A percentile compares a stretch with the other conserved stretches of the same genome.
Evolutionary conservation across 2,329 filamentous ascomycete species (phyloP).

Genomic region (Alternaria postmessia): DNA sequence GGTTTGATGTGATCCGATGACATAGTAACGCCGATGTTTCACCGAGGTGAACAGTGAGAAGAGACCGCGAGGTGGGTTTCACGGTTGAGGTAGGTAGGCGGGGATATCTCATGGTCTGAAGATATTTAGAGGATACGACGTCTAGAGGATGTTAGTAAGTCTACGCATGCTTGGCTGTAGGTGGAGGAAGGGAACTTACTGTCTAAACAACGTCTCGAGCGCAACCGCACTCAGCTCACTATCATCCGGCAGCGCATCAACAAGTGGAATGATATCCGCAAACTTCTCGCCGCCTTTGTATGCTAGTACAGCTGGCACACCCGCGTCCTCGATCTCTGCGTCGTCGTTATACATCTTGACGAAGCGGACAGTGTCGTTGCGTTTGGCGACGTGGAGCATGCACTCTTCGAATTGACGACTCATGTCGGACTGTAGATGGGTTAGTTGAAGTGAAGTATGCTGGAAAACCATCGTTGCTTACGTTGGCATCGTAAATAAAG

Average conservation of each 20-base stretch:
- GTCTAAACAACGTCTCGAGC: constrained; percentile 65
- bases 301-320: constrained; percentile 85
- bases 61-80: too few relatives aligned
- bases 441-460: background rate
- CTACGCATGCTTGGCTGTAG: too few relatives aligned
- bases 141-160: constrained; percentile 34
- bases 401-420: constrained; percentile 81
- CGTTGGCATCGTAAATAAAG: constrained; percentile 68
- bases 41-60: too few relatives aligned
- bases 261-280: constrained; percentile 84
- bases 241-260: constrained; percentile 80
- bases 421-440: constrained; percentile 70
- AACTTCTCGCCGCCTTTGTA: constrained; percentile 92
- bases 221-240: constrained; percentile 60
- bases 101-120: too few relatives aligned
- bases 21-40: too few relatives aligned
- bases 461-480: background rate
- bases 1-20: too few relatives aligned
- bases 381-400: constrained; percentile 73
- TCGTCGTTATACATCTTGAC: constrained; percentile 90
- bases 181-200: constrained; percentile 36
- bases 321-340: constrained; percentile 90
- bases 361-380: constrained; percentile 78
- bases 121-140: constrained; percentile 33
- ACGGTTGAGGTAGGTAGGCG: too few relatives aligned